A percentile compares a stretch with the other conserved stretches of the same genome.
Conservation (phyloP, 1,284 basidiomycete genomes). For the Ceratobasidium papillatum region DNA sequence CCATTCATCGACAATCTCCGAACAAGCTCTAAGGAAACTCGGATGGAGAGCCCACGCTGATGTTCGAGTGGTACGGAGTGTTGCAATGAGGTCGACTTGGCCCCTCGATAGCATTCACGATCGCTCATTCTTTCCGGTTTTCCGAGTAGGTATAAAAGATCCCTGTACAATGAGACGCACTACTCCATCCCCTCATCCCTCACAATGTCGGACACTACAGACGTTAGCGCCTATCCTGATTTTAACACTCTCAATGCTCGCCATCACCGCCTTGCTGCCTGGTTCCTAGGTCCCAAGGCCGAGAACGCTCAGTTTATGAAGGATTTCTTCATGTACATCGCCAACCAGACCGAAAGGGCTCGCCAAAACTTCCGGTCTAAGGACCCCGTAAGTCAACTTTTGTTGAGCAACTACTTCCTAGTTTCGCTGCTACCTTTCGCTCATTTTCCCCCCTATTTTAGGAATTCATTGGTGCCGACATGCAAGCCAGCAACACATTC, state of each 20-base stretch:
- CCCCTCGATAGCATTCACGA: neutral
- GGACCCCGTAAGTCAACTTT: neutral
- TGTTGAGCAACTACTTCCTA: neutral
- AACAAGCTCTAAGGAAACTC: neutral
- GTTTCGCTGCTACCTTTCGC: neutral
- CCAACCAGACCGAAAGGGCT: constrained; percentile 37
- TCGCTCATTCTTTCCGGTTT: too few relatives aligned
- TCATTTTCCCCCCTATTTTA: neutral
- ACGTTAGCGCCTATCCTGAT: neutral
- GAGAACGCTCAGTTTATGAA: constrained; percentile 48
- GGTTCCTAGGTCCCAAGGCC: constrained; percentile 50
- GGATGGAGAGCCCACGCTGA: neutral
- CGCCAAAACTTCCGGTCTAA: constrained; percentile 12
- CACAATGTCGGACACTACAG: neutral
- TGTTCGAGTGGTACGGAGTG: neutral
- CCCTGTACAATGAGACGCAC: neutral
- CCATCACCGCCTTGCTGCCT: constrained; percentile 47
- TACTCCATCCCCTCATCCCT: neutral
- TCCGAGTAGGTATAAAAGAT: neutral
- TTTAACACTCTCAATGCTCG: constrained; percentile 7
- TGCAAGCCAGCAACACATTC: constrained; percentile 15
- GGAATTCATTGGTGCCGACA: constrained; percentile 17
- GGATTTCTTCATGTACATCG: constrained; percentile 43
- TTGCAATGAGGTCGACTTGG: neutral
- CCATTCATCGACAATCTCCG: neutral